Percentiles rank a stretch among this genome's conserved stretches.
phyloP scores from a whole-genome alignment of 2,329 filamentous ascomycete genomes.

The Ophiosphaerella narmari region DNA sequence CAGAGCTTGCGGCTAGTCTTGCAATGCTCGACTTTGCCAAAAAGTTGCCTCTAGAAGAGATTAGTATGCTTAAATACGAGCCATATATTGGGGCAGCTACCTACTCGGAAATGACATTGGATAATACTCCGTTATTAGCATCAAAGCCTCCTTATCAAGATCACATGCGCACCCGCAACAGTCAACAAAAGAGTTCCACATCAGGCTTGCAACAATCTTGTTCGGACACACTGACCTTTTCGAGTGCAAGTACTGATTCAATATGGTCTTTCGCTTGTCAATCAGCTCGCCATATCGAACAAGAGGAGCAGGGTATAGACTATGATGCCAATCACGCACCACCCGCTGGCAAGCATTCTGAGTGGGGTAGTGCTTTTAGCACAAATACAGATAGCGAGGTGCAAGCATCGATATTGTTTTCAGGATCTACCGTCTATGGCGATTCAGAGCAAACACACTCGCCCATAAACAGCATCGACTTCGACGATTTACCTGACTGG shows the following conservation, averaged over 20 bases:
- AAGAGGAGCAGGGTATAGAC: not conserved
- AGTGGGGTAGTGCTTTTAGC: not conserved
- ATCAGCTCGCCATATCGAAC: not conserved
- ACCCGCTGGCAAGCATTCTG: not conserved
- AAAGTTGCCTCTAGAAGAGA: constrained; percentile 5
- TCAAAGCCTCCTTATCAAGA: not conserved
- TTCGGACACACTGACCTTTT: not conserved
- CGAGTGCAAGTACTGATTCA: not conserved
- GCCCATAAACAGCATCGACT: not conserved
- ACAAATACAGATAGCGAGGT: not conserved
- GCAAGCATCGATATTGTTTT: not conserved
- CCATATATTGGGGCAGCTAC: not conserved
- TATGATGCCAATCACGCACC: not conserved
- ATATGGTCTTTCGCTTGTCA: constrained; percentile 2
- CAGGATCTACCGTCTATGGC: not conserved
- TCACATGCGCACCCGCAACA: not conserved
- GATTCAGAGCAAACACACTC: not conserved
- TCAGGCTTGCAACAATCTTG: not conserved
- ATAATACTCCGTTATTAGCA: not conserved
- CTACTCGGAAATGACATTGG: not conserved
- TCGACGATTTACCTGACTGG: constrained; percentile 2
- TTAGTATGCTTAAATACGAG: not conserved
- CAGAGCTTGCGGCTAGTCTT: constrained; percentile 6
- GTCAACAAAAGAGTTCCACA: too few relatives aligned
- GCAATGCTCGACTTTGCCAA: constrained; percentile 5